phyloP scores from a whole-genome alignment of 768 basidiomycete genomes.

The Solioccasus polychromus region DNA sequence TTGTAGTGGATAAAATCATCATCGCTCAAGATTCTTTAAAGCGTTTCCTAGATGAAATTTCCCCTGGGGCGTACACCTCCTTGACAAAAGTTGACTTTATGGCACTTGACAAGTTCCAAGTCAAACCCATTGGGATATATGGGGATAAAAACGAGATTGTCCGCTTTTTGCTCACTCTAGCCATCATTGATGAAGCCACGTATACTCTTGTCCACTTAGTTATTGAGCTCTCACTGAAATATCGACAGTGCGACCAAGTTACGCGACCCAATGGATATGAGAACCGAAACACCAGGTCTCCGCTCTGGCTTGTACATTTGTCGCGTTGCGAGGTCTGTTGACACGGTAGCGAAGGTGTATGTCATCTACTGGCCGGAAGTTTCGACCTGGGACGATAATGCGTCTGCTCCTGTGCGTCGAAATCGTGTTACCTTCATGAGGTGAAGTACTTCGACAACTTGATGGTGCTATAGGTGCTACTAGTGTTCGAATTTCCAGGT shows the following conservation, averaged over 20 bases:
- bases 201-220: conserved; percentile 25
- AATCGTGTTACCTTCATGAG: conserved; percentile 63
- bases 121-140: conserved; percentile 56
- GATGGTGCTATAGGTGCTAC: not conserved
- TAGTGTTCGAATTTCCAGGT: conserved; percentile 33
- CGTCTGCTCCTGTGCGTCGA: conserved; percentile 42
- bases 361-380: conserved; percentile 65
- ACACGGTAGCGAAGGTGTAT: conserved; percentile 31
- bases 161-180: conserved; percentile 40
- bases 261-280: not conserved
- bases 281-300: conserved; percentile 26
- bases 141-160: conserved; percentile 52
- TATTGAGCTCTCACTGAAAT: not conserved
- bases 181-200: conserved; percentile 37
- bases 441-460: conserved; percentile 26
- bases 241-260: conserved; percentile 14
- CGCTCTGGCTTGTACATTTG: conserved; percentile 52
- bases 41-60: conserved; percentile 44
- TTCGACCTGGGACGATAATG: conserved; percentile 53
- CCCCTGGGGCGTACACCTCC: conserved; percentile 51
- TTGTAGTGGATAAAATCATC: conserved; percentile 59
- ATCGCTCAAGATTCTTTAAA: conserved; percentile 52
- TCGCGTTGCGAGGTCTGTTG: conserved; percentile 12
- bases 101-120: conserved; percentile 40
- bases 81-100: conserved; percentile 58